Evolutionary conservation across 352 stramenopile species (phyloP).

Genomic region (Stephanocyclus meneghinianus): DNA sequence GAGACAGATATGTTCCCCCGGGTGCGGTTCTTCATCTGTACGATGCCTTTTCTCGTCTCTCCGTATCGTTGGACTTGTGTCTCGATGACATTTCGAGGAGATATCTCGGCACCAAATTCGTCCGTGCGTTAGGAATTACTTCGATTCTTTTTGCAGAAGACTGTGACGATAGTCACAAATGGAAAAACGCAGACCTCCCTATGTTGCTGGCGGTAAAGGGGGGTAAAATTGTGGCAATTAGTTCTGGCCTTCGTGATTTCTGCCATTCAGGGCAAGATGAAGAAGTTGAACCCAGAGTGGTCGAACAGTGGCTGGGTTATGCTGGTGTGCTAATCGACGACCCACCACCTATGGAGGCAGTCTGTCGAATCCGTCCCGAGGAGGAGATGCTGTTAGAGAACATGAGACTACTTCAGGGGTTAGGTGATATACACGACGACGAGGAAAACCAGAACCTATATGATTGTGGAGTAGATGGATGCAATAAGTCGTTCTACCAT

Average conservation of each 20-base stretch:
- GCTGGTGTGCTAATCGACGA: constrained; percentile 54
- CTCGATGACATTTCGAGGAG: constrained; percentile 59
- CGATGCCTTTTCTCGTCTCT: constrained; percentile 58
- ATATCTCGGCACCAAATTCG: constrained; percentile 73
- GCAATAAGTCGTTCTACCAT: constrained; percentile 72
- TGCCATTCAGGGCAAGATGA: background rate
- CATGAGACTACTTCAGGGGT: constrained; percentile 30
- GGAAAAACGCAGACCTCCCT: constrained; percentile 56
- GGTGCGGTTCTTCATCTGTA: constrained; percentile 73
- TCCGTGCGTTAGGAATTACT: constrained; percentile 51
- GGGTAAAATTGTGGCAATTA: constrained; percentile 56
- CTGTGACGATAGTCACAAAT: constrained; percentile 12
- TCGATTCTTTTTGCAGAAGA: constrained; percentile 23
- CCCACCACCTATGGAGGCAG: constrained; percentile 48
- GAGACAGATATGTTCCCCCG: constrained; percentile 1
- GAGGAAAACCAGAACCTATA: constrained; percentile 50
- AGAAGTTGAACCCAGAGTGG: constrained; percentile 47
- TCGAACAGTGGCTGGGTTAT: constrained; percentile 70
- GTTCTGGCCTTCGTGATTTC: constrained; percentile 58
- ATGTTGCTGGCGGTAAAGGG: constrained; percentile 68
- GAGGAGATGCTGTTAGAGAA: constrained; percentile 69
- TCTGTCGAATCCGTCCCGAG: constrained; percentile 74
- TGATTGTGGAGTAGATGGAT: constrained; percentile 70
- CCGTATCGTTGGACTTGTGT: constrained; percentile 73
- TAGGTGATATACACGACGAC: constrained; percentile 14